Percentiles rank a stretch among this genome's conserved stretches.
These are phyloP conservation scores for Ulota crispa DNA, from an alignment of 225 moss, liverwort and hornwort species.

Conservation along the genomic window DNA sequence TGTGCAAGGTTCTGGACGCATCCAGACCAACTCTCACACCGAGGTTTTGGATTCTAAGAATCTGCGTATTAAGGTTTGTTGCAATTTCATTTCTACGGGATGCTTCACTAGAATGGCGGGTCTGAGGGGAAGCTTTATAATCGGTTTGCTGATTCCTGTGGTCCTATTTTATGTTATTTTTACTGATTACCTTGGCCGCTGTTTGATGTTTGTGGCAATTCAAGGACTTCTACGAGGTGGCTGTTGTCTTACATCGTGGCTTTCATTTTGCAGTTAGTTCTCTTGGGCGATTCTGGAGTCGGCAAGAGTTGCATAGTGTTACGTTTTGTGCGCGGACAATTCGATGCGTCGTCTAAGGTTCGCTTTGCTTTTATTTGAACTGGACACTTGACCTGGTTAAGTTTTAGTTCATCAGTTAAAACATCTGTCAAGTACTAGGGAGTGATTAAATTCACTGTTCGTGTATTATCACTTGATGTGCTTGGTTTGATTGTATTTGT, in stretches of 20 bases:
- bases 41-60: conserved; percentile 88
- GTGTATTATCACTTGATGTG: neutral
- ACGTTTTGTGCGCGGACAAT: conserved; percentile 90
- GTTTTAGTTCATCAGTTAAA: neutral
- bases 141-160: neutral
- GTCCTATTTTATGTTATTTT: too few relatives aligned
- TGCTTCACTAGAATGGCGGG: neutral
- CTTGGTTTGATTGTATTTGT: neutral
- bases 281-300: conserved; percentile 94
- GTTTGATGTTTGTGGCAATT: neutral
- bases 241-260: neutral
- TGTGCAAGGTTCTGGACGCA: conserved; percentile 69
- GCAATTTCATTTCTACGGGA: neutral
- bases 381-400: neutral
- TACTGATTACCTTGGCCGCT: neutral
- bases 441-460: neutral
- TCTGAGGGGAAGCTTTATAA: too few relatives aligned
- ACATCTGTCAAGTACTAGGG: neutral
- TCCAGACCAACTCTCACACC: conserved; percentile 36
- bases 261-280: conserved; percentile 63
- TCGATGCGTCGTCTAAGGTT: conserved; percentile 96
- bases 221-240: neutral
- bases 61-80: conserved; percentile 81
- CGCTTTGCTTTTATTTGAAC: neutral
- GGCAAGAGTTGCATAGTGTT: conserved; percentile 97